Evolutionary conservation across 495 filamentous ascomycete species (phyloP).

Genomic region (Neurospora sp.): DNA sequence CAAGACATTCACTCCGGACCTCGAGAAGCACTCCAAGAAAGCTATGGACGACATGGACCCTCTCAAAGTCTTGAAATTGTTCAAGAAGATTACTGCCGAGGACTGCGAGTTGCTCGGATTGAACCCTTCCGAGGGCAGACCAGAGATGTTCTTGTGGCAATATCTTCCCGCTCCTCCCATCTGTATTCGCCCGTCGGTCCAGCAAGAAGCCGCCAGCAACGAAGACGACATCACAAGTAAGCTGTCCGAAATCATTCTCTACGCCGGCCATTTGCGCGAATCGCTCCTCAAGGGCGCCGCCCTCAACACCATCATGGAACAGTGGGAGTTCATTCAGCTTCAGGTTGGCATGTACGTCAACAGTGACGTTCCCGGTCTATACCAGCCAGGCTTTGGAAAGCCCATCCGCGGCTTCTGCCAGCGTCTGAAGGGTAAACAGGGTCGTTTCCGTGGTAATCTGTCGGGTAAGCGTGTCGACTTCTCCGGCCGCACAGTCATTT

Average conservation of each 20-base stretch:
- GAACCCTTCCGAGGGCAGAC: conserved; percentile 74
- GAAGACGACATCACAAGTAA: conserved; percentile 96
- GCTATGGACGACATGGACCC: conserved; percentile 93
- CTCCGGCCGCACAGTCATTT: conserved; percentile 94
- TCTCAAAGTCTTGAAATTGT: conserved; percentile 76
- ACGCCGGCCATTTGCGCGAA: conserved; percentile 71
- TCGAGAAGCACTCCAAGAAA: conserved; percentile 84
- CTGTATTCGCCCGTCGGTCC: conserved; percentile 85
- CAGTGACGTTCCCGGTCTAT: conserved; percentile 85
- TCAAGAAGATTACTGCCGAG: conserved; percentile 69
- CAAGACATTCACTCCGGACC: conserved; percentile 58
- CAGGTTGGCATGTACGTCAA: conserved; percentile 97
- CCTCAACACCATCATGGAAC: conserved; percentile 87
- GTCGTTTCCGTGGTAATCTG: conserved; percentile 90
- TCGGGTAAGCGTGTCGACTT: conserved; percentile 99
- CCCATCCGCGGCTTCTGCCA: conserved; percentile 89
- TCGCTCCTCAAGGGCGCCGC: conserved; percentile 72
- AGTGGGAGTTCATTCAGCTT: conserved; percentile 93
- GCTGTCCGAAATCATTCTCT: conserved; percentile 83
- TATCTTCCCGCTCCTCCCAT: conserved; percentile 89
- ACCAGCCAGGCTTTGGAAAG: conserved; percentile 63
- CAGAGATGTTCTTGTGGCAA: conserved; percentile 97
- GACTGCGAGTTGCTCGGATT: conserved; percentile 90
- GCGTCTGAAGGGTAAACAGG: conserved; percentile 91
- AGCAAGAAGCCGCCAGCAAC: conserved; percentile 80